A percentile compares a stretch with the other conserved stretches of the same genome.
Evolutionary conservation across 108 stramenopile species (phyloP).

Genomic region (Schizochytrium sp.): DNA sequence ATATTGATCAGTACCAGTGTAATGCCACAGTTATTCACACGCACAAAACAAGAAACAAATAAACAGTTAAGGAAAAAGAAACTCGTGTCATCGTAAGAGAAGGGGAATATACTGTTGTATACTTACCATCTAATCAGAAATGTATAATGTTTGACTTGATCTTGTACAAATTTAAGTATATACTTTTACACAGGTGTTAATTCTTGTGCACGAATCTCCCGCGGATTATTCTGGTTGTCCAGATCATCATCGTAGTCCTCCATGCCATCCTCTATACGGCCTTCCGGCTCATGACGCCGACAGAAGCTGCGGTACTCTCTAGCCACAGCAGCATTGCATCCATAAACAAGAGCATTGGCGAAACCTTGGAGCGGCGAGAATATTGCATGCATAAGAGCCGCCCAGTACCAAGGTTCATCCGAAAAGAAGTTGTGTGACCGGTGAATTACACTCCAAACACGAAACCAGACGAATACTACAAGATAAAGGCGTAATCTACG

Average conservation of each 20-base stretch:
- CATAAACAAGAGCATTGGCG: slow-evolving; percentile 25
- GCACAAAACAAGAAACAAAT: too few species aligned
- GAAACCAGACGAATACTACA: not conserved
- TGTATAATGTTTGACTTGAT: not conserved
- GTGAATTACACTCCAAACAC: slow-evolving; percentile 16
- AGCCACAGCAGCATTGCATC: not conserved
- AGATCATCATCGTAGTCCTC: not conserved
- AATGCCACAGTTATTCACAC: too few species aligned
- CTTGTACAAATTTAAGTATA: not conserved
- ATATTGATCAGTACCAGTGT: too few species aligned
- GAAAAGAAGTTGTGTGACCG: slow-evolving; percentile 30
- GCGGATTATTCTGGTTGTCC: not conserved
- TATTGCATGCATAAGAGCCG: not conserved
- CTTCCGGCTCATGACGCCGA: not conserved
- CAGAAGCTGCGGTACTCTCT: not conserved
- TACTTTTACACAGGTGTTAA: not conserved
- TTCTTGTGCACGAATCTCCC: not conserved
- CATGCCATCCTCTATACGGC: not conserved
- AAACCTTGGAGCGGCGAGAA: slow-evolving; percentile 39
- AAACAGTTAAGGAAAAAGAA: too few species aligned
- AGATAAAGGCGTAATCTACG: slow-evolving; percentile 6
- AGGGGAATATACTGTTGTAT: too few species aligned
- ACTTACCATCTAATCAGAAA: not conserved
- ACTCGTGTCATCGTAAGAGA: too few species aligned
- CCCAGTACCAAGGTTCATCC: not conserved